Base-by-base conservation (phyloP, 2,329 filamentous ascomycete species). In the Xylaria polymorpha region DNA sequence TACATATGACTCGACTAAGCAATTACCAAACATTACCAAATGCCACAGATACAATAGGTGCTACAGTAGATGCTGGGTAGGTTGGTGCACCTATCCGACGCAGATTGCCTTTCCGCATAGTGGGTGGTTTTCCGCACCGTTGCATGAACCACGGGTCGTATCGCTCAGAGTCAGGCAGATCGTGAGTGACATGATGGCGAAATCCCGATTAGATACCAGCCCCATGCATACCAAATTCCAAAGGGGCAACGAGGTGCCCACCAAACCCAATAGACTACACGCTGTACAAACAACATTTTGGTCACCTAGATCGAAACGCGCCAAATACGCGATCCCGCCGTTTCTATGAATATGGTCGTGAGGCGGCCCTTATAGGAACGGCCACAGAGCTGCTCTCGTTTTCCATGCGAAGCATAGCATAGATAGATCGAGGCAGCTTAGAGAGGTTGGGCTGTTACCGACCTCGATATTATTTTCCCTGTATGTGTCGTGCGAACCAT, bases 51-150 rank as follows among this genome's bases (percentile, higher is more conserved):
- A 53, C 35, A 5, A 44, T 53, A 41, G 29, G 46, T 4, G 60
- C 35, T 37, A n/a, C 32, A 4, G 35, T 41, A 37, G 35, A 51
- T 14, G 25, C 35, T 41, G 25, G 22, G 29, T 50, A 39, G 37
- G 44, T 51, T 55, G 50, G 35, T 20, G 53, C 53, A 46, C 39
- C 51, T 35, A 43, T 69, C 53, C 41, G 29, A 59, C 18, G 44
- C 29, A 15, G 18, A 25, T 14, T 41, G 37, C 29, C 59, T 61
- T 59, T 32, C 29, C 37, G 51, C 32, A 51, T 29, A 22, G 46
- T 25, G 46, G 7, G 4, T 44, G 50, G 29, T 12, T 15, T 6
- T 58, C 51, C 51, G 29, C 44, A 22, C 20, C 32, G 44, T 22
- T 58, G 41, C 46, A 55, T 59, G 22, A 59, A 48, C 44, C 37